phyloP scores from a whole-genome alignment of 345 rosid species.

The Cochlearia excelsa region DNA sequence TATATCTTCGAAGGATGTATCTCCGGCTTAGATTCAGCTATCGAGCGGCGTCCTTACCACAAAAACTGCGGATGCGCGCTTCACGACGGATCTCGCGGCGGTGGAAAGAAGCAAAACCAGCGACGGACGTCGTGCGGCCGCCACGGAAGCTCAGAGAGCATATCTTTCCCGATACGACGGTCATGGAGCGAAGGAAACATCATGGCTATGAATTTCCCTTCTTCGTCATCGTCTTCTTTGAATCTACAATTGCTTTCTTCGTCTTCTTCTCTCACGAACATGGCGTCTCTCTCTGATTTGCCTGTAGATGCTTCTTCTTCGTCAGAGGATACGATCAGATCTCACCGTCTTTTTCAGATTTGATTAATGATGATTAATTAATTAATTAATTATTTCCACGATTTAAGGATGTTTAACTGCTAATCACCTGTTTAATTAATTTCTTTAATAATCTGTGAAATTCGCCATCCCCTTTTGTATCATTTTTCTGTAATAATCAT shows the following conservation, averaged over 20 bases:
- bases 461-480: neutral
- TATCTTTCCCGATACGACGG: conserved; percentile 63
- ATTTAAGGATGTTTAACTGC: too few relatives aligned
- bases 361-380: too few relatives aligned
- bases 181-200: conserved; percentile 67
- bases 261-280: conserved; percentile 39
- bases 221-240: conserved; percentile 26
- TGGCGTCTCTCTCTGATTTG: conserved; percentile 3
- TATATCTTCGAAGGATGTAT: conserved; percentile 57
- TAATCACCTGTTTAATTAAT: too few relatives aligned
- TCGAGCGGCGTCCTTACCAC: conserved; percentile 70
- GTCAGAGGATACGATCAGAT: conserved; percentile 9
- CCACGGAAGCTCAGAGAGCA: conserved; percentile 36
- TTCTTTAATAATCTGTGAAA: neutral
- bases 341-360: neutral
- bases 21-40: conserved; percentile 45
- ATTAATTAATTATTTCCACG: too few relatives aligned
- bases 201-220: conserved; percentile 37
- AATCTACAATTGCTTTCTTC: conserved; percentile 48
- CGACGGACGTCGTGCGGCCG: conserved; percentile 34
- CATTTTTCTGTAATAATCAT: too few relatives aligned
- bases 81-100: conserved; percentile 37
- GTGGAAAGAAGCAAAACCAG: conserved; percentile 22
- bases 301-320: conserved; percentile 5
- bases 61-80: conserved; percentile 67